Evolutionary conservation across 495 filamentous ascomycete genomes (phyloP).

Genomic region (Aspergillus egyptiacus): DNA sequence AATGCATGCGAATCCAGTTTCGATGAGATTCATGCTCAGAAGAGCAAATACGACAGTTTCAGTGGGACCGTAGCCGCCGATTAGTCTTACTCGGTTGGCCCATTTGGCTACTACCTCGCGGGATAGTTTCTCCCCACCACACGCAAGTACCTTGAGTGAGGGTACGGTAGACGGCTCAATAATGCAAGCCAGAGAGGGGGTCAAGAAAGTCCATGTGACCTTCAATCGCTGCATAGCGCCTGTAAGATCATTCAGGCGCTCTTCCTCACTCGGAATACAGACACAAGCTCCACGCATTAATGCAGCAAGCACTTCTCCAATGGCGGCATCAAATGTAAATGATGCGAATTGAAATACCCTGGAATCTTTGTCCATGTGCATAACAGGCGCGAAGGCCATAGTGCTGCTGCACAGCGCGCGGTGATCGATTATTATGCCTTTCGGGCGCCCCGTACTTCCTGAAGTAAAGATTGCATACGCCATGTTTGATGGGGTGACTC

Average conservation of each 20-base stretch:
- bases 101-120: slow-evolving; percentile 49
- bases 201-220: slow-evolving; percentile 48
- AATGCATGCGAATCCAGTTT: slow-evolving; percentile 40
- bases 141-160: slow-evolving; percentile 37
- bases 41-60: slow-evolving; percentile 43
- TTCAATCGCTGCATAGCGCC: slow-evolving; percentile 43
- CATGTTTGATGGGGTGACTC: slow-evolving; percentile 26
- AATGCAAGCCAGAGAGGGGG: slow-evolving; percentile 47
- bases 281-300: slow-evolving; percentile 53
- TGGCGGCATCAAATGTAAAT: slow-evolving; percentile 48
- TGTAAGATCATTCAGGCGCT: slow-evolving; percentile 46
- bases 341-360: slow-evolving; percentile 51
- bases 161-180: slow-evolving; percentile 43
- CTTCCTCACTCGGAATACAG: slow-evolving; percentile 56
- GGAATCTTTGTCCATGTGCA: slow-evolving; percentile 29
- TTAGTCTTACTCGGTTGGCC: slow-evolving; percentile 42
- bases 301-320: slow-evolving; percentile 46
- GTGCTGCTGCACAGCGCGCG: slow-evolving; percentile 43
- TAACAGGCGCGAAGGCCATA: slow-evolving; percentile 32
- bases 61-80: slow-evolving; percentile 57
- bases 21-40: slow-evolving; percentile 29
- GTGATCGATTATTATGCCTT: slow-evolving; percentile 47
- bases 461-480: slow-evolving; percentile 44
- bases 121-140: slow-evolving; percentile 45
- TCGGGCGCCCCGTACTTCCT: slow-evolving; percentile 55